These are phyloP conservation scores for Candida hispaniensis DNA, from an alignment of 805 yeast genomes.

Conservation along the genomic window DNA sequence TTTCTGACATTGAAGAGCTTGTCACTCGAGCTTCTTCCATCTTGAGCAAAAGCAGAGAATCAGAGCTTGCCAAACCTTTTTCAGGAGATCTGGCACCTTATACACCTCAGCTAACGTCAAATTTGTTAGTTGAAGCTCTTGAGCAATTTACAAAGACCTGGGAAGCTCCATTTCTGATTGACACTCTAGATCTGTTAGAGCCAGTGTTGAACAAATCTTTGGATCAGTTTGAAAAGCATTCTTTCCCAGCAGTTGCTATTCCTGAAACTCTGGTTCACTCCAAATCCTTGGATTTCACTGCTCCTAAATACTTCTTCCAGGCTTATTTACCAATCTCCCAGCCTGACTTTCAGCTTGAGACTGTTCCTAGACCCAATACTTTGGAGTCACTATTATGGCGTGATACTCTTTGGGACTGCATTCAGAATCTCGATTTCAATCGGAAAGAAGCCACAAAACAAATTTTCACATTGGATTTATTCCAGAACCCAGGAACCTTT, in stretches of 20 bases:
- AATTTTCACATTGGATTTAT: conserved; percentile 59
- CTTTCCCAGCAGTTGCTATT: conserved; percentile 29
- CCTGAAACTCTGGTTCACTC: conserved; percentile 20
- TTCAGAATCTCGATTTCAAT: conserved; percentile 77
- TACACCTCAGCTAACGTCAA: too few relatives aligned
- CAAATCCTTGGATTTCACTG: conserved; percentile 35
- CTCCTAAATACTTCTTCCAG: conserved; percentile 52
- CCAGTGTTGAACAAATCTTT: conserved; percentile 2
- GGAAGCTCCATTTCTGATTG: conserved; percentile 22
- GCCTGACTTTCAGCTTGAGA: conserved; percentile 42
- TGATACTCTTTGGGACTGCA: conserved; percentile 64
- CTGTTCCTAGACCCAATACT: conserved; percentile 47
- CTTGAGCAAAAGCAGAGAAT: conserved; percentile 27
- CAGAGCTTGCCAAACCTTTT: conserved; percentile 11
- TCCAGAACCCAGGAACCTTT: conserved; percentile 55
- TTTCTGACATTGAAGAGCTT: conserved; percentile 29
- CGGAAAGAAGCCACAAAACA: conserved; percentile 80
- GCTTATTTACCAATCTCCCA: conserved; percentile 39
- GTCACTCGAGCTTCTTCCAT: conserved; percentile 35
- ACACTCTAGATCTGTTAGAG: conserved; percentile 17
- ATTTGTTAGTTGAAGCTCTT: conserved; percentile 2
- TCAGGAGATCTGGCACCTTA: conserved; percentile 10
- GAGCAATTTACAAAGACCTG: conserved; percentile 19
- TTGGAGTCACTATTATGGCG: conserved; percentile 54
- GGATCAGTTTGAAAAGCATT: conserved; percentile 18